Percentiles rank a stretch among this genome's conserved stretches.
phyloP scores from a whole-genome alignment of 805 yeast genomes.

The Nakazawaea wickerhamii region DNA sequence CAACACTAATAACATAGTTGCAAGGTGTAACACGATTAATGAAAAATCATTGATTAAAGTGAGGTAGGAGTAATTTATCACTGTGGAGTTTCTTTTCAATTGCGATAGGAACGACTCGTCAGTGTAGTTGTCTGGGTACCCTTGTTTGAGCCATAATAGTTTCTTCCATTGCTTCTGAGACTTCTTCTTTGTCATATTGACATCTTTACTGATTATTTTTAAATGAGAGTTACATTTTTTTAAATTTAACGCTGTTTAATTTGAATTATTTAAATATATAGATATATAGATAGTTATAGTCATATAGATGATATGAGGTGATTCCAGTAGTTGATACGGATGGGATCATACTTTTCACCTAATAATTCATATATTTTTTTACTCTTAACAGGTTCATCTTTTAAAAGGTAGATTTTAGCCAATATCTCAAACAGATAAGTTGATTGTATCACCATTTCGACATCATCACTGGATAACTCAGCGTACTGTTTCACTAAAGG shows the following conservation, averaged over 20 bases:
- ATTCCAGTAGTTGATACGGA: slow-evolving; percentile 28
- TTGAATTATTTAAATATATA: too few relatives aligned
- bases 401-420: slow-evolving; percentile 40
- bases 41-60: slow-evolving; percentile 69
- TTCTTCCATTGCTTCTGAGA: slow-evolving; percentile 63
- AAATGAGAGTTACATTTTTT: too few relatives aligned
- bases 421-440: slow-evolving; percentile 61
- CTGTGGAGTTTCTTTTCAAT: slow-evolving; percentile 70
- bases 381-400: slow-evolving; percentile 30
- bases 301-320: slow-evolving; percentile 12
- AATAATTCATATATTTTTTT: slow-evolving; percentile 45
- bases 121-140: slow-evolving; percentile 89
- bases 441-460: slow-evolving; percentile 32
- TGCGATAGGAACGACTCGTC: slow-evolving; percentile 78
- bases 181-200: neutral
- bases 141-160: slow-evolving; percentile 77
- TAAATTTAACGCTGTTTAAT: too few relatives aligned
- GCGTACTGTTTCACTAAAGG: slow-evolving; percentile 41
- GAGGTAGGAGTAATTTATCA: slow-evolving; percentile 57
- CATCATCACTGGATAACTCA: slow-evolving; percentile 17
- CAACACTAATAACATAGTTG: slow-evolving; percentile 57
- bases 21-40: slow-evolving; percentile 59
- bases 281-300: too few relatives aligned
- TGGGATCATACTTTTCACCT: slow-evolving; percentile 28
- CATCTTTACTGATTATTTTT: too few relatives aligned